A percentile compares a stretch with the other conserved stretches of the same genome.
These are phyloP conservation scores for Skeletonema menzelii DNA, from an alignment of 108 stramenopile species.

Conservation along the genomic window DNA sequence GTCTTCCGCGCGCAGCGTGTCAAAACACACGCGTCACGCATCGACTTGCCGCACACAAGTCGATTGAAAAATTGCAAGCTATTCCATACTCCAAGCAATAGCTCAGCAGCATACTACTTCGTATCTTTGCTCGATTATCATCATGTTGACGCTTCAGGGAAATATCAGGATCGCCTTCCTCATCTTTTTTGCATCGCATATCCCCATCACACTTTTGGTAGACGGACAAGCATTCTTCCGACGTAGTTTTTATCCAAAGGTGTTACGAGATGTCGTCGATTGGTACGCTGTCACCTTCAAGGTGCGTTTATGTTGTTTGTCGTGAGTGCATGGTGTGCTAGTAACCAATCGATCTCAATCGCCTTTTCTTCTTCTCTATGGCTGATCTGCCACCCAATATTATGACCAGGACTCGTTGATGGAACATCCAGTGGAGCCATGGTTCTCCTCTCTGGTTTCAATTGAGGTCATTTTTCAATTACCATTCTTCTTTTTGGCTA, in stretches of 20 bases:
- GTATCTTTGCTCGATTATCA: no score
- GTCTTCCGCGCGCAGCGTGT: no score
- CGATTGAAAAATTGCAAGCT: no score
- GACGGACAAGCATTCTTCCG: slow-evolving; percentile 77
- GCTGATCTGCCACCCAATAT: background rate
- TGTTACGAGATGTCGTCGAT: slow-evolving; percentile 54
- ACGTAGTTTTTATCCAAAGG: slow-evolving; percentile 54
- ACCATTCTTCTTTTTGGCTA: slow-evolving; percentile 81
- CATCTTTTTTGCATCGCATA: slow-evolving; percentile 77
- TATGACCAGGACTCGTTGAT: slow-evolving; percentile 55
- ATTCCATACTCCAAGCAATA: no score
- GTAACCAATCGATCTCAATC: background rate
- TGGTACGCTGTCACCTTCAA: slow-evolving; percentile 70
- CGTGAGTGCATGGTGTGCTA: no score
- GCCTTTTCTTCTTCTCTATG: slow-evolving; percentile 1
- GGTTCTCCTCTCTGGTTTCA: slow-evolving; percentile 67
- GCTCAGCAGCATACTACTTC: no score
- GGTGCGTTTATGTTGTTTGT: slow-evolving; percentile 2
- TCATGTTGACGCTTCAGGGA: slow-evolving; percentile 55
- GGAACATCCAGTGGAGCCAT: slow-evolving; percentile 47
- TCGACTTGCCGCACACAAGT: no score
- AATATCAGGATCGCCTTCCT: slow-evolving; percentile 57
- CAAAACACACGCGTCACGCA: no score
- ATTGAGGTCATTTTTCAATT: slow-evolving; percentile 77
- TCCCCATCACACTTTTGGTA: slow-evolving; percentile 79